Conservation (phyloP, 495 filamentous ascomycete genomes). For the Daldinia grandis region DNA sequence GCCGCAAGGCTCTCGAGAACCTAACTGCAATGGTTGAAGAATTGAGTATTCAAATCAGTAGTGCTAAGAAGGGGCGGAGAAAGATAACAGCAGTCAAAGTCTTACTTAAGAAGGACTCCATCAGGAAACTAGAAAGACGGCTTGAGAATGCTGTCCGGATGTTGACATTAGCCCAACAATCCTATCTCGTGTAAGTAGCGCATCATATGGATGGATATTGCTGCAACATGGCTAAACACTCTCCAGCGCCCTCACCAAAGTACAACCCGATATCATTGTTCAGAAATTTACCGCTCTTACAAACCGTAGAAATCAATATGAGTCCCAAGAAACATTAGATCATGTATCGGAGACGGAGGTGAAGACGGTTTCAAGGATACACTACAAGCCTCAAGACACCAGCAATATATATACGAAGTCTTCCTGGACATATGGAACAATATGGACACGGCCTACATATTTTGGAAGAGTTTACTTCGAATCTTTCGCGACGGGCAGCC, state of each 20-base stretch:
- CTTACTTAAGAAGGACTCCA: slow-evolving; percentile 38
- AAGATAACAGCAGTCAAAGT: slow-evolving; percentile 42
- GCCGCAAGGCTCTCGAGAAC: slow-evolving; percentile 24
- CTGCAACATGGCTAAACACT: neutral
- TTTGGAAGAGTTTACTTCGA: slow-evolving; percentile 13
- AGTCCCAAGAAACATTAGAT: neutral
- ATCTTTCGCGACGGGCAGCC: neutral
- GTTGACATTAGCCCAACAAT: slow-evolving; percentile 33
- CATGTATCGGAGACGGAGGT: neutral
- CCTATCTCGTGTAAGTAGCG: slow-evolving; percentile 37
- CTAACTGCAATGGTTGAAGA: slow-evolving; percentile 38
- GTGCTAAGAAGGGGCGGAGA: slow-evolving; percentile 15
- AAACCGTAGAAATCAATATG: neutral
- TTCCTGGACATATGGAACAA: neutral
- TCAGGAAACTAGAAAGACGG: slow-evolving; percentile 36
- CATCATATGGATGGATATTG: neutral
- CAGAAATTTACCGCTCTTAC: slow-evolving; percentile 20
- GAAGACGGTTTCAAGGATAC: neutral
- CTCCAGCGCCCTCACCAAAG: slow-evolving; percentile 30
- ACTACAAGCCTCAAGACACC: neutral
- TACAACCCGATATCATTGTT: slow-evolving; percentile 42
- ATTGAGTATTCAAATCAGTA: slow-evolving; percentile 33
- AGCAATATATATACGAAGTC: neutral
- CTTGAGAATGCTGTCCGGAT: slow-evolving; percentile 38
- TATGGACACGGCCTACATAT: neutral